phyloP scores from a whole-genome alignment of 2,329 filamentous ascomycete species.

The Rutstroemia sp. region DNA sequence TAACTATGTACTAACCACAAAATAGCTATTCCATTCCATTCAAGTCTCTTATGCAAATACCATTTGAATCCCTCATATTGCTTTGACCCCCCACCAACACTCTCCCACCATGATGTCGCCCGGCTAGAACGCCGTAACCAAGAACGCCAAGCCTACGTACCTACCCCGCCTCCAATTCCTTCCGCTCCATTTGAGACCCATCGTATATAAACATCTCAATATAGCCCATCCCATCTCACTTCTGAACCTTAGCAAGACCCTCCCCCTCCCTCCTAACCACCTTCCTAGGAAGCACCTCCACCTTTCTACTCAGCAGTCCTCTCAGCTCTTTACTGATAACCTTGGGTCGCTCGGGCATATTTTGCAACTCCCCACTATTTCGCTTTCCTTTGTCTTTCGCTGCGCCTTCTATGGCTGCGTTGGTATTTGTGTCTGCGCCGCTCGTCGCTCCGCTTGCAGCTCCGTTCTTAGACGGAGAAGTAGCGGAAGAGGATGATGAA shows the following conservation, averaged over 20 bases:
- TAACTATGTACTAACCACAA: too few relatives aligned
- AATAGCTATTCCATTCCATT: too few relatives aligned
- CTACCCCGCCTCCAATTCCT: too few relatives aligned
- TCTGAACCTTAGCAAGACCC: slow-evolving; percentile 13
- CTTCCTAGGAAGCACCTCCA: slow-evolving; percentile 32
- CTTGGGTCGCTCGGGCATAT: slow-evolving; percentile 30
- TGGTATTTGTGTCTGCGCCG: slow-evolving; percentile 7
- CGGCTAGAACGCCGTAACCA: too few relatives aligned
- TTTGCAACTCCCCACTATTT: slow-evolving; percentile 21
- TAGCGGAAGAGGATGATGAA: background rate
- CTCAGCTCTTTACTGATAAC: slow-evolving; percentile 59
- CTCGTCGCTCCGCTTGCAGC: background rate
- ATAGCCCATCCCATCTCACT: background rate
- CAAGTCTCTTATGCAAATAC: too few relatives aligned
- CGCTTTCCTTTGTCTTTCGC: slow-evolving; percentile 8
- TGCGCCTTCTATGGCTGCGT: slow-evolving; percentile 23
- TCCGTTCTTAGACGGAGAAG: background rate
- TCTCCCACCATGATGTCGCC: too few relatives aligned
- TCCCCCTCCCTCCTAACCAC: slow-evolving; percentile 29
- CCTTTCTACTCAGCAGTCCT: slow-evolving; percentile 50
- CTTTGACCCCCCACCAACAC: too few relatives aligned
- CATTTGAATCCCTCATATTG: too few relatives aligned
- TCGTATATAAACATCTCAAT: too few relatives aligned
- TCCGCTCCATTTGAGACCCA: too few relatives aligned
- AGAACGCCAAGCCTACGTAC: too few relatives aligned